phyloP scores from a whole-genome alignment of 768 basidiomycete species.

The Amanita pseudoporphyria region DNA sequence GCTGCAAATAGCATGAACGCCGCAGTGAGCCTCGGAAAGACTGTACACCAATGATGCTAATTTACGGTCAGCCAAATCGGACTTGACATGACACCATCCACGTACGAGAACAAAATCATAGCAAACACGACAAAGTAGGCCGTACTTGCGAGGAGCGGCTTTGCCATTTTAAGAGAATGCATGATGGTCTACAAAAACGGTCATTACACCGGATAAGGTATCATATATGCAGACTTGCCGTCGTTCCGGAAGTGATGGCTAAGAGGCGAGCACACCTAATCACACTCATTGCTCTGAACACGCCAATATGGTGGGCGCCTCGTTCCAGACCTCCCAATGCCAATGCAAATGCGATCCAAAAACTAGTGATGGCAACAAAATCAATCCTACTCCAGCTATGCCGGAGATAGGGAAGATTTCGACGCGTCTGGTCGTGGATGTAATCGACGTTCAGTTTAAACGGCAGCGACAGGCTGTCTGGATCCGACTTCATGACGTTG shows the following conservation, averaged over 20 bases:
- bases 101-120: conserved; percentile 79
- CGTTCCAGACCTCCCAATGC: conserved; percentile 61
- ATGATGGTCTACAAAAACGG: conserved; percentile 54
- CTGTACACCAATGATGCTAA: conserved; percentile 87
- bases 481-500: conserved; percentile 34
- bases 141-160: conserved; percentile 82
- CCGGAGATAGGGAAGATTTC: conserved; percentile 79
- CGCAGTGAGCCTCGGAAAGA: conserved; percentile 82
- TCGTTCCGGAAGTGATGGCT: conserved; percentile 85
- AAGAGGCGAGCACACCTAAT: conserved; percentile 75
- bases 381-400: conserved; percentile 93
- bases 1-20: conserved; percentile 47
- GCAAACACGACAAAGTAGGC: conserved; percentile 90
- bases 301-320: conserved; percentile 61
- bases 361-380: conserved; percentile 72
- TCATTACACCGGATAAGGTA: conserved; percentile 5
- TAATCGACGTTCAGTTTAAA: conserved; percentile 52
- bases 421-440: conserved; percentile 43
- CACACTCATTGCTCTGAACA: conserved; percentile 86
- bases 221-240: conserved; percentile 39
- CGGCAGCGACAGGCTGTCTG: conserved; percentile 44
- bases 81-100: conserved; percentile 7
- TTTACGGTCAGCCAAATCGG: not conserved
- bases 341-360: conserved; percentile 79
- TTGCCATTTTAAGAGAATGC: conserved; percentile 83